Evolutionary conservation across 1,284 basidiomycete genomes (phyloP).

Genomic region (Ganoderma leucocontextum): DNA sequence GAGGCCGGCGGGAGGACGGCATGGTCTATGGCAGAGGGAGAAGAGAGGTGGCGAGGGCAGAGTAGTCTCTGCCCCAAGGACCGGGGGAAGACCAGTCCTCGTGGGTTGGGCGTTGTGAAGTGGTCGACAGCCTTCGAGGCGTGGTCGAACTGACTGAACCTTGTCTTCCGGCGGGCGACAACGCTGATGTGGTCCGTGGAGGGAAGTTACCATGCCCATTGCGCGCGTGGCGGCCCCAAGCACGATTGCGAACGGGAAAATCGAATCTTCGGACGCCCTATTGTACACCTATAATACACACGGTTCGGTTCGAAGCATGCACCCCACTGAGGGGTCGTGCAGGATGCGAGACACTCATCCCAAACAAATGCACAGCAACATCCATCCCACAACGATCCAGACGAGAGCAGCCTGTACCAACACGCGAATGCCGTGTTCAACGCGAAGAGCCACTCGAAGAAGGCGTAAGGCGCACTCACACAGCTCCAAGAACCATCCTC

Average conservation of each 20-base stretch:
- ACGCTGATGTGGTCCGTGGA: background rate
- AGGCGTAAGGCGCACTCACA: background rate
- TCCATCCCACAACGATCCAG: background rate
- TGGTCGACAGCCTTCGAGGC: background rate
- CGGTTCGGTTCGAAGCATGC: background rate
- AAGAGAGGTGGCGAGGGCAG: background rate
- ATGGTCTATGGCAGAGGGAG: background rate
- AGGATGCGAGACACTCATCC: background rate
- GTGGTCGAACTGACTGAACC: background rate
- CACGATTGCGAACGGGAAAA: background rate
- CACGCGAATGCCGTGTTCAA: background rate
- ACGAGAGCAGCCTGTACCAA: background rate
- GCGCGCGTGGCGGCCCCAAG: background rate
- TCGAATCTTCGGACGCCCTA: background rate
- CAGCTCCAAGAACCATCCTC: background rate
- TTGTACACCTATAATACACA: constrained; percentile 5
- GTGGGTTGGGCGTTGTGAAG: background rate
- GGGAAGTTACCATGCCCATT: background rate
- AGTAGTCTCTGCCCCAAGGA: background rate
- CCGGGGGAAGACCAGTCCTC: background rate
- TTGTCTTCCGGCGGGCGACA: background rate
- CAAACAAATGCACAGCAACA: background rate
- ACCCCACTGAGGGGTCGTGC: background rate
- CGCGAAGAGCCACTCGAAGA: background rate
- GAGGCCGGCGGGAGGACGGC: background rate